Percentiles rank a stretch among this genome's conserved stretches.
Conservation (phyloP, 2,329 filamentous ascomycete genomes). For the Elsinoe fawcettii region DNA sequence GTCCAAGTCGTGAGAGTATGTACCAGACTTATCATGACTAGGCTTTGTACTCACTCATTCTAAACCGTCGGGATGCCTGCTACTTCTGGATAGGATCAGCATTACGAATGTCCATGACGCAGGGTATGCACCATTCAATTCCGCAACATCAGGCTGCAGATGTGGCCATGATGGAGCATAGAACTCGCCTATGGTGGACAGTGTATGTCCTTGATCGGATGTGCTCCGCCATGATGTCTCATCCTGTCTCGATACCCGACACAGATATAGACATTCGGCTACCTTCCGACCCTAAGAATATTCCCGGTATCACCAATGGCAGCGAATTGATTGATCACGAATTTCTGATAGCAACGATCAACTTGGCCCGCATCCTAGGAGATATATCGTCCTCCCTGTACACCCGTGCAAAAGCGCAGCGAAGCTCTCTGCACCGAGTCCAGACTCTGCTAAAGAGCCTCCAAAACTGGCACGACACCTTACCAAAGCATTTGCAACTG, state of each 20-base stretch:
- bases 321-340: slow-evolving; percentile 31
- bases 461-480: slow-evolving; percentile 32
- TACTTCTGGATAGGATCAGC: slow-evolving; percentile 40
- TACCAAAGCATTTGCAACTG: slow-evolving; percentile 30
- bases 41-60: slow-evolving; percentile 39
- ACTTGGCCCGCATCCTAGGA: slow-evolving; percentile 31
- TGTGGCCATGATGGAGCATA: slow-evolving; percentile 26
- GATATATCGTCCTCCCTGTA: slow-evolving; percentile 26
- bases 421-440: slow-evolving; percentile 31
- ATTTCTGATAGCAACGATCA: slow-evolving; percentile 34
- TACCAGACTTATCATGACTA: slow-evolving; percentile 19
- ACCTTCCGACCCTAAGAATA: slow-evolving; percentile 32
- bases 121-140: slow-evolving; percentile 39
- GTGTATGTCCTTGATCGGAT: slow-evolving; percentile 29
- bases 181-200: slow-evolving; percentile 31
- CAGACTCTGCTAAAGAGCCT: slow-evolving; percentile 31
- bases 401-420: slow-evolving; percentile 25
- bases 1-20: neutral
- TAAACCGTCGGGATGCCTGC: slow-evolving; percentile 41
- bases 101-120: slow-evolving; percentile 37
- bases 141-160: slow-evolving; percentile 36
- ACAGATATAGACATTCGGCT: slow-evolving; percentile 36
- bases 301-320: slow-evolving; percentile 17
- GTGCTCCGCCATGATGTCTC: slow-evolving; percentile 31
- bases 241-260: slow-evolving; percentile 28